Base-by-base conservation (phyloP, 2,329 filamentous ascomycete genomes). In the Coniella lustricola region DNA sequence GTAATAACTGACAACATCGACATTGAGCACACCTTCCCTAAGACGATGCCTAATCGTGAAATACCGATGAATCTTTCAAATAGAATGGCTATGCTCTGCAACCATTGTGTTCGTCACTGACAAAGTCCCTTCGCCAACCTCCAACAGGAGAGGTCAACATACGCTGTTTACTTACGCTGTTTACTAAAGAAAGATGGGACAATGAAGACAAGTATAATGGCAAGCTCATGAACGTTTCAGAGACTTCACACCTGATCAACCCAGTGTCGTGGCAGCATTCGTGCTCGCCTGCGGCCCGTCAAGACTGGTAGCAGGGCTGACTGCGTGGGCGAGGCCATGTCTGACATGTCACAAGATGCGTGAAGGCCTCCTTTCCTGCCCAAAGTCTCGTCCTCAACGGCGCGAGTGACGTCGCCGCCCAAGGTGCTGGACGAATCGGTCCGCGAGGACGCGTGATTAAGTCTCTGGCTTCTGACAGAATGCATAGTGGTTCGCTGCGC, bases 21-120 rank as follows among this genome's bases (percentile, higher is more conserved):
- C 48, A 32, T 41, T 32, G 41, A 45, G 25, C 32, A 41, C 17
- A 25, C 31, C n/a, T 36, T 41, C 16, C 35, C 48, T 45, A 47
- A 53, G 33, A 42, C 44, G 32, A 53, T 50, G 48, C 37, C 44
- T 49, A 38, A 41, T 33, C 48, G 44, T 45, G 34, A 46, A 16
- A 53, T 44, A 52, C 37, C 43, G 21, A 53, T 53, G 50, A 36
- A 50, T 53, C 40, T 53, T 42, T 40, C 18, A 37, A 41, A 34
- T 46, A 47, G 36, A 20, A 47, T 47, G 44, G 18, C 42, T 16
- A 17, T 38, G 20, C n/a, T n/a, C 10, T 35, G 20, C 18, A 13
- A 34, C 29, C 39, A 22, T 21, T 25, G 29, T 22, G 22, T 17
- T 7, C 35, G 9, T 46, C 25, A 10, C 18, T 37, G 14, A 14